A percentile compares a stretch with the other conserved stretches of the same genome.
phyloP scores from a whole-genome alignment of 2,329 filamentous ascomycete genomes.

The Cladosporium sp. region DNA sequence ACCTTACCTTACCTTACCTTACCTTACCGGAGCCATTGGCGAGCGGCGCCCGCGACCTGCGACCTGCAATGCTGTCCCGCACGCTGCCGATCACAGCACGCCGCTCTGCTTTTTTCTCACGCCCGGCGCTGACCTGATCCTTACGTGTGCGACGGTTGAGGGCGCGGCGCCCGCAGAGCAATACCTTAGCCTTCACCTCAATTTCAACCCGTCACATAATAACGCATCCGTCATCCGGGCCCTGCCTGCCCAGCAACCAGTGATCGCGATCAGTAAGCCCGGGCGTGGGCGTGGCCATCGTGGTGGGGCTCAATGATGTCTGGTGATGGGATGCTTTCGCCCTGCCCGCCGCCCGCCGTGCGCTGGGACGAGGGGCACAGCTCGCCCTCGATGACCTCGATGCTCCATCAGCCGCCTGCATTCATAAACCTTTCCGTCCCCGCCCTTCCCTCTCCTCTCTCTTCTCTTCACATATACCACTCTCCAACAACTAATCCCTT shows the following conservation, averaged over 20 bases:
- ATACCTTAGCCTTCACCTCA: background rate
- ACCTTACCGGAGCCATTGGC: background rate
- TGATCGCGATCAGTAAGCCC: conserved; percentile 11
- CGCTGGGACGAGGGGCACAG: conserved; percentile 6
- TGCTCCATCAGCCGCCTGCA: conserved; percentile 4
- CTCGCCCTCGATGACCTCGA: background rate
- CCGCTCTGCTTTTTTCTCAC: background rate
- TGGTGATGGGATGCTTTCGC: conserved; percentile 1
- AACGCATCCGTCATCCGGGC: conserved; percentile 6
- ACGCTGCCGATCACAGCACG: no score
- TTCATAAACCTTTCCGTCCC: conserved; percentile 10
- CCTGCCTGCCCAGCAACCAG: background rate
- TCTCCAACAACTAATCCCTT: background rate
- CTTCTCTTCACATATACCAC: background rate
- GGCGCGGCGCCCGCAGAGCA: background rate
- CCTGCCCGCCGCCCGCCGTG: conserved; percentile 1
- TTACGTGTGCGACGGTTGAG: no score
- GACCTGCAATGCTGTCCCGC: no score
- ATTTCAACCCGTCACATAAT: background rate
- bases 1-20: background rate
- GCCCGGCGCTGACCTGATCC: background rate
- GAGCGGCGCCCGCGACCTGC: no score
- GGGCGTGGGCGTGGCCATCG: conserved; percentile 6
- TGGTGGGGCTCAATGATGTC: conserved; percentile 12
- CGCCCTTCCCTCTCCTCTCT: background rate